Evolutionary conservation across 2,329 filamentous ascomycete genomes (phyloP), one percentile per base, ranked within the genome.

Genomic region (Aureobasidium mangrovei): DNA sequence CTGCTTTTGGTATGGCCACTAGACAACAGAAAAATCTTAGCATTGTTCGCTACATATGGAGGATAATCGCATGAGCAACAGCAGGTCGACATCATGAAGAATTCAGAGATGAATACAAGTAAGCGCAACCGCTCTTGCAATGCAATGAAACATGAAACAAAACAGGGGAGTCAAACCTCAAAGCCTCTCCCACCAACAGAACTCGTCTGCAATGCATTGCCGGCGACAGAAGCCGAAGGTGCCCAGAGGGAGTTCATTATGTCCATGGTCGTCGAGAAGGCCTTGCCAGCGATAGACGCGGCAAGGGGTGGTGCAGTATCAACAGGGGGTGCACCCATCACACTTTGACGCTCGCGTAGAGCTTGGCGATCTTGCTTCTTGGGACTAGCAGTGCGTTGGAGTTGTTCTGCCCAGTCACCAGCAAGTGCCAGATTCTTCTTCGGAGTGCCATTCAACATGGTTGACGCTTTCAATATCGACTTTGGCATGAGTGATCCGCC

Each of bases 231-330:
- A 58, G 70, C 65, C 62, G 71, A 83, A 70, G 85, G 81, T 68
- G 87, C 86, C 70, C 94, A 96, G 54, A 96, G 75, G 45, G 89
- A 95, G 67, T 95, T 91, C 89, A 95, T 96, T 67, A 96, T 75
- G 74, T 96, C 93, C 72, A 97, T 95, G 65, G 87, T 91, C 24
- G 86, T 95, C 24, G 83, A 80, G 69, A 95, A 91, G 0, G 85
- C 84, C 60, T 81, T 81, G 41, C 63, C 58, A 24, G 40, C 53
- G 24, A 56, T 35, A 27, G 58, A 56, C 12, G 48, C 52, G 12
- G 39, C 31, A 35, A 48, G 47, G 6, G 47, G 35, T 32, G 54
- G 39, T 43, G 48, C 48, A 27, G 41, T 56, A 60, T 75, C 73
- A 24, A 47, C 33, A 42, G 36, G 53, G 4, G 35, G 33, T 36